Conservation (phyloP, 192 early-diverging fungal genomes). For the Spinellus fusiger region DNA sequence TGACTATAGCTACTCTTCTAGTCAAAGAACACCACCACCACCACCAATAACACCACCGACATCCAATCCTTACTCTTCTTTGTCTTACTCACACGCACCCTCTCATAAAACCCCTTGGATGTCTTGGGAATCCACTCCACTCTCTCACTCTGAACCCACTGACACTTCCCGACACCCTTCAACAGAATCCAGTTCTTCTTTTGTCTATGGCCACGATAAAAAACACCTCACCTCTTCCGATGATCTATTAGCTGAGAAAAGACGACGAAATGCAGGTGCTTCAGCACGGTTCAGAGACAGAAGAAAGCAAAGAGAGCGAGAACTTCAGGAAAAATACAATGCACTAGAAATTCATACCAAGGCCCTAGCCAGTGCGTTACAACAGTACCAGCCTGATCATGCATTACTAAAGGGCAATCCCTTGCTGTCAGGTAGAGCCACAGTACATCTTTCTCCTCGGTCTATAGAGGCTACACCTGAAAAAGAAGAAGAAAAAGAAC, state of each 20-base stretch:
- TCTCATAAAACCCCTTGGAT: no score
- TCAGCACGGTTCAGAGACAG: slow-evolving; percentile 61
- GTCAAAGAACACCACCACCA: slow-evolving; percentile 8
- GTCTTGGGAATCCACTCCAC: not conserved
- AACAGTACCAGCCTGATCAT: slow-evolving; percentile 6
- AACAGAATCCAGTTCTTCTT: not conserved
- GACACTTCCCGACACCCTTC: not conserved
- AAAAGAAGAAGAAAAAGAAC: not conserved
- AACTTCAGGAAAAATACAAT: slow-evolving; percentile 47
- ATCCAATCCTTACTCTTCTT: slow-evolving; percentile 10
- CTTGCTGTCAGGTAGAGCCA: not conserved
- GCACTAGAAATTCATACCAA: slow-evolving; percentile 36
- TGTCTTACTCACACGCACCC: slow-evolving; percentile 2
- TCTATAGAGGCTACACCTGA: no score
- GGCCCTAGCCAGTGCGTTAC: slow-evolving; percentile 29
- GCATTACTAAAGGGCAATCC: not conserved
- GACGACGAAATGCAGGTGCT: slow-evolving; percentile 57
- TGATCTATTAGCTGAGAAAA: slow-evolving; percentile 51
- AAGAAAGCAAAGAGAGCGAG: slow-evolving; percentile 57
- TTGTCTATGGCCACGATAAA: slow-evolving; percentile 7
- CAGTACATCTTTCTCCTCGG: not conserved
- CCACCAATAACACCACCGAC: not conserved
- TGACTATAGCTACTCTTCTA: not conserved
- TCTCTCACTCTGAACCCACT: not conserved
- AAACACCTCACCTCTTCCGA: no score